These are phyloP conservation scores for Psidium friedrichsthalianum DNA, from an alignment of 345 rosid species.

Conservation along the genomic window DNA sequence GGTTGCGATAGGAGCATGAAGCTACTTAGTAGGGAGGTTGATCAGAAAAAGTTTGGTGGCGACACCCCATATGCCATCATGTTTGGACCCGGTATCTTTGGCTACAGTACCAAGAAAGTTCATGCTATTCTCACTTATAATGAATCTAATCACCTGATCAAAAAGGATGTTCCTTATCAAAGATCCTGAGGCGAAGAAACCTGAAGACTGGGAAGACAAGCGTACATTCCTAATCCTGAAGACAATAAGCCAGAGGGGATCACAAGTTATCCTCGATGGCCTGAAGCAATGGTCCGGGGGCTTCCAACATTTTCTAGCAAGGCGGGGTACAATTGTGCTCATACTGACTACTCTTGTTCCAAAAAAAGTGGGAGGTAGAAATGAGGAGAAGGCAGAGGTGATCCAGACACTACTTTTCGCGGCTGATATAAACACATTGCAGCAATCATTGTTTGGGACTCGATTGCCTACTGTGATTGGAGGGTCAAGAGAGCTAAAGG, in stretches of 20 bases:
- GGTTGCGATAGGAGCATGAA: conserved; percentile 36
- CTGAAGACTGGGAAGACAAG: conserved; percentile 50
- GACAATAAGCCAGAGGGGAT: conserved; percentile 43
- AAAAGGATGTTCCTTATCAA: conserved; percentile 97
- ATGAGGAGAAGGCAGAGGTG: conserved; percentile 91
- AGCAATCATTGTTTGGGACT: conserved; percentile 71
- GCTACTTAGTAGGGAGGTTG: conserved; percentile 77
- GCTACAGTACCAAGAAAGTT: conserved; percentile 94
- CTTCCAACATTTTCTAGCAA: too few species aligned
- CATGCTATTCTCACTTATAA: conserved; percentile 93
- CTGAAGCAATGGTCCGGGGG: too few species aligned
- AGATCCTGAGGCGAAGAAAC: conserved; percentile 92
- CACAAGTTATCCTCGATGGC: too few species aligned
- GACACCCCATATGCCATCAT: conserved; percentile 91
- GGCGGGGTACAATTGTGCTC: too few species aligned
- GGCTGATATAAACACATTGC: conserved; percentile 91
- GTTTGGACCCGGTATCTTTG: conserved; percentile 99
- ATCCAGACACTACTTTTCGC: conserved; percentile 93
- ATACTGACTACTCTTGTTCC: too few species aligned
- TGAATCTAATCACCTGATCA: conserved; percentile 68
- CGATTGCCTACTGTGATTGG: conserved; percentile 81
- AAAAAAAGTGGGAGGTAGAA: too few species aligned
- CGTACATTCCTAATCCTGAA: conserved; percentile 36
- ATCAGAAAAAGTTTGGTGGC: conserved; percentile 97
- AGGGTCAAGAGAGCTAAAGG: not conserved